phyloP scores from a whole-genome alignment of 345 rosid genomes.

The Eucalyptus decipiens region DNA sequence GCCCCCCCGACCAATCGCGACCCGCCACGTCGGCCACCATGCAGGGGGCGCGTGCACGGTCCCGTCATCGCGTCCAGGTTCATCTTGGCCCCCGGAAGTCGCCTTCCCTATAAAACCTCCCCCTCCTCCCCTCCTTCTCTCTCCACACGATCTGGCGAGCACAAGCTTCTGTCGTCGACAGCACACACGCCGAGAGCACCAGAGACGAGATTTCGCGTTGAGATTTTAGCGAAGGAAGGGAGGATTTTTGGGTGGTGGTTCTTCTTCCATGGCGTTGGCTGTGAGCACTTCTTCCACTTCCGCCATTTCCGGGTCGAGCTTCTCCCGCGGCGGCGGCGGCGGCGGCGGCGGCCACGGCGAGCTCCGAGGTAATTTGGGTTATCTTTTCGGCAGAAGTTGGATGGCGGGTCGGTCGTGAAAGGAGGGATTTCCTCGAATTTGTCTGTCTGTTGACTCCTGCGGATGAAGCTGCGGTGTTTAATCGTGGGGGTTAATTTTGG shows the following conservation, averaged over 20 bases:
- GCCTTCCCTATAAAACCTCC: not conserved
- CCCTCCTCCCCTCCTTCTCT: not conserved
- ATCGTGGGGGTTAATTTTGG: not conserved
- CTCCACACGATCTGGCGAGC: not conserved
- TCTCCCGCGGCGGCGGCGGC: not conserved
- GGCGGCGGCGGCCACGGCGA: not conserved
- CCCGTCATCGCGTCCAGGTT: slow-evolving; percentile 2
- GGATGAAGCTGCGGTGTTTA: not conserved
- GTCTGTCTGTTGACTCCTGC: not conserved
- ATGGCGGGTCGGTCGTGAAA: not conserved
- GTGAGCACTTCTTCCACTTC: not conserved
- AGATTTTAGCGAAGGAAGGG: not conserved
- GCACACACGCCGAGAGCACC: not conserved
- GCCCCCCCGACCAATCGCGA: not conserved
- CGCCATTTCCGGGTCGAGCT: not conserved
- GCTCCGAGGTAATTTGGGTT: not conserved
- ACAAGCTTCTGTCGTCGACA: not conserved
- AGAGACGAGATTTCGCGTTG: not conserved
- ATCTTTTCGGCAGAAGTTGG: not conserved
- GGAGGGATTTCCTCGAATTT: not conserved
- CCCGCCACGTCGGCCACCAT: slow-evolving; percentile 12
- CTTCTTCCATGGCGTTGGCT: not conserved
- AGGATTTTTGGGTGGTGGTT: not conserved
- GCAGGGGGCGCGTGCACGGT: not conserved
- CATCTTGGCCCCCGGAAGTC: not conserved